Evolutionary conservation across 1,284 basidiomycete species (phyloP), one percentile per base, ranked within the genome.

Genomic region (Moesziomyces antarcticus): DNA sequence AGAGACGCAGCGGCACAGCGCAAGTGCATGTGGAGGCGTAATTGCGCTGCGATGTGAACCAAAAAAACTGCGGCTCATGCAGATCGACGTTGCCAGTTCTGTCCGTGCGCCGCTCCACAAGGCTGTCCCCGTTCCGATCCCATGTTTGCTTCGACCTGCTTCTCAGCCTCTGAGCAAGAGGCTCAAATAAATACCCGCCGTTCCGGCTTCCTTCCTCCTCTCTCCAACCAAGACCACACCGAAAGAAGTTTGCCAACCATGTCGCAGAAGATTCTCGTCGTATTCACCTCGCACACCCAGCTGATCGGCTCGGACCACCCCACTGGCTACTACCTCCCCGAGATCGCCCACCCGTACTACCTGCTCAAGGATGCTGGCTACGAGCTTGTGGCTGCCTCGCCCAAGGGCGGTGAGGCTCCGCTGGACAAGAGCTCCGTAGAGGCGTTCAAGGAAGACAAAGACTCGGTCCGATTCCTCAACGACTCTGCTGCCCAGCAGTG

Each of bases 291-390:
- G 54, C 88, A 87, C 73, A 85, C 89, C 85, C 89, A 89, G 84
- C 88, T 88, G 40, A 86, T 91, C 51, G 88, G 85, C 52, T 87
- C 85, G 14, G 90, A 88, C 49, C 82, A 77, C 7, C 86, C 84
- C n/a, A 91, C 90, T 3, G 90, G 84, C 87, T 85, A 72, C 87
- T 85, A 83, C 59, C 63, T 71, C 5, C 61, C 71, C 45, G 71
- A 92, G 83, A 91, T 90, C 13, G 92, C 92, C 1, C 92, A 93
- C 83, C 91, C 92, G 0, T 93, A 92, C 86, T 91, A 91, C 79
- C 84, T 88, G 58, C 87, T 93, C 51, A 84, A 86, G 13, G 86
- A 61, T 14, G 78, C 88, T 2, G 87, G 90, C 73, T 87, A 86
- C 78, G 81, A 85, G 22, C 89, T 93, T 78, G 90, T 90, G 65